Base-by-base conservation (phyloP, 129 eudicot species). In the Ambrosia trifida region DNA sequence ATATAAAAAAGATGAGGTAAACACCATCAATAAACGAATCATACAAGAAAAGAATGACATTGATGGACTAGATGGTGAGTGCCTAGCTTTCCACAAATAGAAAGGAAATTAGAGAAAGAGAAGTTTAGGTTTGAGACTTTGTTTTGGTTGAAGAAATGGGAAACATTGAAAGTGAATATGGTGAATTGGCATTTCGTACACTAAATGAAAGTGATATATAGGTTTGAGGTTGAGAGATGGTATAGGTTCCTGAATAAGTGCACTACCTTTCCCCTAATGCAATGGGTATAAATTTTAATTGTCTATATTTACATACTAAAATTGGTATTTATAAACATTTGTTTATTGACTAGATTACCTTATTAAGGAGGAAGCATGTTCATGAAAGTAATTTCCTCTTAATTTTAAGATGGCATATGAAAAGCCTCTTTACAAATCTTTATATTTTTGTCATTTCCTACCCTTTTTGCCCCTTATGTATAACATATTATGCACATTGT, bases 171-270 rank as follows among this genome's bases (percentile, higher is more conserved):
- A 54, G 40, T 11, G 69, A 73, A 16, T 41, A 17, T 72, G 32
- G 77, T 46, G 19, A 68, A 59, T 60, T 30, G 38, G 19, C 61
- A 76, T 60, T 60, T 69, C 63, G 70, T 61, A 60, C 61, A 59
- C 57, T 35, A 77, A 60, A 49, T 6, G 56, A 17, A 60, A 61
- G 71, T 69, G 57, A 69, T 60, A 49, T 52, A 53, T 50, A 31
- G 64, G 54, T 60, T 60, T 69, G 81, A 60, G 81, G 81, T 40
- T 69, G 76, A 49, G 76, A 77, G 81, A 49, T 69, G n/a, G 36
- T 77, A 33, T 69, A 69, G 81, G 81, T 69, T 18, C 65, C 76
- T 70, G 5, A 31, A 69, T 69, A 69, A 60, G 47, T 60, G 81
- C 64, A 60, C 32, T 58, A 35, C 71, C 76, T 50, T 69, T 59